phyloP scores from a whole-genome alignment of 345 rosid species.

The Eucalyptus pauciflora region DNA sequence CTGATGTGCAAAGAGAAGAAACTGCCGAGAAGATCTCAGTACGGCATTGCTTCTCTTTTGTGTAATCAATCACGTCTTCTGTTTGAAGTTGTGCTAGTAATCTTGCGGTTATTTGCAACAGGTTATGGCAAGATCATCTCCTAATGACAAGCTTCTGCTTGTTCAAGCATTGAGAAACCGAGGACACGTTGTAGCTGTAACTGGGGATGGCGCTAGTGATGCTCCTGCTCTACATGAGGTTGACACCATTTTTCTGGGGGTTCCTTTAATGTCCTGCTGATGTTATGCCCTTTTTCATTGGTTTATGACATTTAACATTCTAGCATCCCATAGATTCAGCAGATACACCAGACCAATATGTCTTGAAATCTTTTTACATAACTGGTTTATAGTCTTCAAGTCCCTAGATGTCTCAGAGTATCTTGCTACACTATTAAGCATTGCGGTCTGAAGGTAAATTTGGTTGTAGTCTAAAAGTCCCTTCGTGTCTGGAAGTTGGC shows the following conservation, averaged over 20 bases:
- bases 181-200: conserved; percentile 34
- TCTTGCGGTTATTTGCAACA: neutral
- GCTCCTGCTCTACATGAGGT: conserved; percentile 36
- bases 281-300: neutral
- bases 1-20: conserved; percentile 57
- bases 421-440: no score
- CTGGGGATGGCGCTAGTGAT: conserved; percentile 36
- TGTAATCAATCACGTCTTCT: neutral
- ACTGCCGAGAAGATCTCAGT: conserved; percentile 72
- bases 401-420: no score
- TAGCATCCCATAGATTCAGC: neutral
- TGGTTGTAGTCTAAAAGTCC: no score
- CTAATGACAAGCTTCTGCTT: conserved; percentile 28
- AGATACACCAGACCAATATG: neutral
- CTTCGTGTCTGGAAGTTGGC: no score
- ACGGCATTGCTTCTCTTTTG: neutral
- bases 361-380: no score
- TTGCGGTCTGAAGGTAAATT: no score
- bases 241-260: neutral
- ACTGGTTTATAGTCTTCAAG: no score
- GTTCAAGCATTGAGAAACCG: conserved; percentile 24
- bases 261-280: neutral
- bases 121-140: conserved; percentile 41
- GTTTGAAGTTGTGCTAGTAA: neutral
- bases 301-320: neutral